A percentile compares a stretch with the other conserved stretches of the same genome.
Conservation (phyloP, 2,329 filamentous ascomycete genomes). For the Colletotrichum spinosum region DNA sequence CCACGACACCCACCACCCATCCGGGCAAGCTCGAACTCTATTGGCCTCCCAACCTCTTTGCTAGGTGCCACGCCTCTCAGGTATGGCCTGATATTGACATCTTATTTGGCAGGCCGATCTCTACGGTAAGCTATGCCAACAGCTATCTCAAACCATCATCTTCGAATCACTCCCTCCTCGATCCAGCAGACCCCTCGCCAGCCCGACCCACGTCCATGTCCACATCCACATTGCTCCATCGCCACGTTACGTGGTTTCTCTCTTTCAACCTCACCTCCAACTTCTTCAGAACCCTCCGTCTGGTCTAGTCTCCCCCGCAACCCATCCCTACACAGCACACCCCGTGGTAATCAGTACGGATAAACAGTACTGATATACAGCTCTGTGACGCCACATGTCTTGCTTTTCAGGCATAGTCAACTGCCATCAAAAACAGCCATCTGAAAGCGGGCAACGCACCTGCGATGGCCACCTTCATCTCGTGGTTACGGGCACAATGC, state of each 20-base stretch:
- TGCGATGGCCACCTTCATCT: conserved; percentile 8
- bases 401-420: conserved; percentile 20
- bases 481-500: background rate
- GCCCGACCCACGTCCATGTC: background rate
- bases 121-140: conserved; percentile 22
- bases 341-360: background rate
- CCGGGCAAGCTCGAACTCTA: conserved; percentile 27
- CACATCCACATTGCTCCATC: conserved; percentile 1
- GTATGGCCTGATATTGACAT: conserved; percentile 32
- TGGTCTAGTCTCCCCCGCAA: too few species aligned
- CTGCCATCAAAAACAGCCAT: conserved; percentile 11
- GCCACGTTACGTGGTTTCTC: background rate
- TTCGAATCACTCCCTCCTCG: background rate
- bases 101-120: conserved; percentile 36
- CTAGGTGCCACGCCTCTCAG: conserved; percentile 17
- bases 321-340: background rate
- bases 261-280: conserved; percentile 4
- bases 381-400: conserved; percentile 34
- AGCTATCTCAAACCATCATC: conserved; percentile 36
- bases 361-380: too few species aligned
- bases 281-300: conserved; percentile 2
- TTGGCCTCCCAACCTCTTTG: conserved; percentile 7
- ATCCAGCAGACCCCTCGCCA: too few species aligned
- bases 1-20: conserved; percentile 20
- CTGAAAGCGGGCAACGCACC: conserved; percentile 27